phyloP scores from a whole-genome alignment of 1,284 basidiomycete species.

The Ustilago hordei region DNA sequence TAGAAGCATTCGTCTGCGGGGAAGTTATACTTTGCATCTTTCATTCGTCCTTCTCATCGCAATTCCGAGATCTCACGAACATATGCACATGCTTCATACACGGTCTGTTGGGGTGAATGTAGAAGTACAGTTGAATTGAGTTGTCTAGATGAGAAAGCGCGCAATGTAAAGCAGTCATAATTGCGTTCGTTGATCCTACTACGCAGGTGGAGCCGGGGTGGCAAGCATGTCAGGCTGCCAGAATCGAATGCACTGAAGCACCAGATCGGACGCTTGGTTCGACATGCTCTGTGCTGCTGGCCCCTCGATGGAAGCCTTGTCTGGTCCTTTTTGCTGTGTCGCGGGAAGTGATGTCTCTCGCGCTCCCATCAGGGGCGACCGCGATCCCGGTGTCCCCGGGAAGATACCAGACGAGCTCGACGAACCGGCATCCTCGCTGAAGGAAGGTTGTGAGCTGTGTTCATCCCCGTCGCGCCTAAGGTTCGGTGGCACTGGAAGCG shows the following conservation, averaged over 20 bases:
- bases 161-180: not conserved
- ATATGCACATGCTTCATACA: not conserved
- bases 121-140: not conserved
- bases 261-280: conserved; percentile 26
- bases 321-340: not conserved
- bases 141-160: not conserved
- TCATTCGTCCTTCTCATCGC: not conserved
- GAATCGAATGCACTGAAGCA: conserved; percentile 36
- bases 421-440: conserved; percentile 26
- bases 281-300: conserved; percentile 3
- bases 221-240: conserved; percentile 34
- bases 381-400: conserved; percentile 16
- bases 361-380: conserved; percentile 12
- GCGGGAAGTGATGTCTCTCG: not conserved
- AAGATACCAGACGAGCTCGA: conserved; percentile 7
- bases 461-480: conserved; percentile 3
- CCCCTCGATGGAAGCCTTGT: not conserved
- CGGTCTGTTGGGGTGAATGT: not conserved
- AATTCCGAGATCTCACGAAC: not conserved
- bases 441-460: conserved; percentile 12
- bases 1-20: not conserved
- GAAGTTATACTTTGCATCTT: not conserved
- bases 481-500: conserved; percentile 10
- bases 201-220: not conserved
- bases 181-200: not conserved